A percentile compares a stretch with the other conserved stretches of the same genome.
Conservation (phyloP, 2,329 filamentous ascomycete genomes). For the Colletotrichum agaves region DNA sequence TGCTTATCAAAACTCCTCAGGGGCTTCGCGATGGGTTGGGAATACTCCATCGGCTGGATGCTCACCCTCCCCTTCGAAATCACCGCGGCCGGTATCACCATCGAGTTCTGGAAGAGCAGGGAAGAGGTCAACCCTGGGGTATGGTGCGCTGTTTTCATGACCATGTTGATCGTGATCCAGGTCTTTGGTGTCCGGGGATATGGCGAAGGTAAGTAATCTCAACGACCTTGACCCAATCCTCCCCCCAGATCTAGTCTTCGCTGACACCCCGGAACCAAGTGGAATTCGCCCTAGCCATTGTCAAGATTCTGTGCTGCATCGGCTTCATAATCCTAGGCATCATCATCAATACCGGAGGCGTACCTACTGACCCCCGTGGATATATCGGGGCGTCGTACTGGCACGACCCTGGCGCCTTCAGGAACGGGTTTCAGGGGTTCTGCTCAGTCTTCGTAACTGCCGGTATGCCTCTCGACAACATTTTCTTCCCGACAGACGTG, state of each 20-base stretch:
- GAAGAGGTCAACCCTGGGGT: constrained; percentile 79
- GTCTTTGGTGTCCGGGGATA: constrained; percentile 76
- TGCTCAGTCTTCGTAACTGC: constrained; percentile 80
- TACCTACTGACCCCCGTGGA: constrained; percentile 57
- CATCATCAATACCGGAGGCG: neutral
- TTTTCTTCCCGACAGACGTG: too few species aligned
- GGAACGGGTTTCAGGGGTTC: constrained; percentile 67
- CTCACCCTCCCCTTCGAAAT: constrained; percentile 47
- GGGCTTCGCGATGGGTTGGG: constrained; percentile 65
- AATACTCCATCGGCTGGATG: constrained; percentile 40
- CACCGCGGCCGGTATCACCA: constrained; percentile 79
- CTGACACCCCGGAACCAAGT: constrained; percentile 73
- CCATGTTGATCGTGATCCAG: constrained; percentile 72
- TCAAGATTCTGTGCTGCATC: neutral
- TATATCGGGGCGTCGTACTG: constrained; percentile 47
- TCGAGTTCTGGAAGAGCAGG: constrained; percentile 78
- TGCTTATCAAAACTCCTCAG: neutral
- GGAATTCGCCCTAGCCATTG: constrained; percentile 71
- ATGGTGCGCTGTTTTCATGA: constrained; percentile 77
- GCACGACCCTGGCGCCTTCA: constrained; percentile 49
- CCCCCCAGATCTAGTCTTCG: constrained; percentile 58
- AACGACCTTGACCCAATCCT: constrained; percentile 65
- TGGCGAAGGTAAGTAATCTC: constrained; percentile 71
- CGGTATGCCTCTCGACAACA: neutral
- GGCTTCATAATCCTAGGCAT: constrained; percentile 3